Evolutionary conservation across 495 filamentous ascomycete genomes (phyloP).

Genomic region (Lentithecium fluviatile): DNA sequence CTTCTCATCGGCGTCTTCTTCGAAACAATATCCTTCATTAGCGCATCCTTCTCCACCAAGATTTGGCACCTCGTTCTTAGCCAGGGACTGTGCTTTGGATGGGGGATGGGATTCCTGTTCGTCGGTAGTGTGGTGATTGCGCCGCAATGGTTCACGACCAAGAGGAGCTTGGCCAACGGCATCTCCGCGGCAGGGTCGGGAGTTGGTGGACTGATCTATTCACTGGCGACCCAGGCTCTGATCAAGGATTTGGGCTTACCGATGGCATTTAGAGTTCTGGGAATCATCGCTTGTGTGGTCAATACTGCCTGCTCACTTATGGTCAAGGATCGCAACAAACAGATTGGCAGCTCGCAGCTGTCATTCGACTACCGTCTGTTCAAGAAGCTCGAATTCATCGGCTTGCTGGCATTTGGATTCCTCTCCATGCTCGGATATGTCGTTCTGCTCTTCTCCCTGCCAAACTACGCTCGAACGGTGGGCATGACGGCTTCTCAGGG

Average conservation of each 20-base stretch:
- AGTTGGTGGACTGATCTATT: slow-evolving; percentile 65
- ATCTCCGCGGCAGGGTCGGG: slow-evolving; percentile 73
- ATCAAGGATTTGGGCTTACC: slow-evolving; percentile 60
- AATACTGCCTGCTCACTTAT: slow-evolving; percentile 59
- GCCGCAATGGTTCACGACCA: slow-evolving; percentile 75
- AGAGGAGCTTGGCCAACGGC: slow-evolving; percentile 69
- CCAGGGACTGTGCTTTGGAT: slow-evolving; percentile 74
- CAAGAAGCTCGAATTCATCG: slow-evolving; percentile 58
- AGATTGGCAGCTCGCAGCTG: slow-evolving; percentile 59
- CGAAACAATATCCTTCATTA: slow-evolving; percentile 46
- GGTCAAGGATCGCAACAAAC: slow-evolving; percentile 66
- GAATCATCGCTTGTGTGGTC: slow-evolving; percentile 57
- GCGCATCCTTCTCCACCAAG: slow-evolving; percentile 48
- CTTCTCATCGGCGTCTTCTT: slow-evolving; percentile 49
- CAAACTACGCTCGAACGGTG: slow-evolving; percentile 63
- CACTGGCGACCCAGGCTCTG: slow-evolving; percentile 54
- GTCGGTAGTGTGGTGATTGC: slow-evolving; percentile 67
- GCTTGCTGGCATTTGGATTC: slow-evolving; percentile 67
- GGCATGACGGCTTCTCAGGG: slow-evolving; percentile 66
- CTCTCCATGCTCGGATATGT: slow-evolving; percentile 73
- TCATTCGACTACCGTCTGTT: slow-evolving; percentile 65
- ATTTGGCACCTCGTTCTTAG: slow-evolving; percentile 64
- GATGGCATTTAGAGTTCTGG: slow-evolving; percentile 71
- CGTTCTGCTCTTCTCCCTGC: slow-evolving; percentile 68
- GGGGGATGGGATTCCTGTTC: slow-evolving; percentile 76